Conservation (phyloP, 2,329 filamentous ascomycete species). For the Colletotrichum viniferum region DNA sequence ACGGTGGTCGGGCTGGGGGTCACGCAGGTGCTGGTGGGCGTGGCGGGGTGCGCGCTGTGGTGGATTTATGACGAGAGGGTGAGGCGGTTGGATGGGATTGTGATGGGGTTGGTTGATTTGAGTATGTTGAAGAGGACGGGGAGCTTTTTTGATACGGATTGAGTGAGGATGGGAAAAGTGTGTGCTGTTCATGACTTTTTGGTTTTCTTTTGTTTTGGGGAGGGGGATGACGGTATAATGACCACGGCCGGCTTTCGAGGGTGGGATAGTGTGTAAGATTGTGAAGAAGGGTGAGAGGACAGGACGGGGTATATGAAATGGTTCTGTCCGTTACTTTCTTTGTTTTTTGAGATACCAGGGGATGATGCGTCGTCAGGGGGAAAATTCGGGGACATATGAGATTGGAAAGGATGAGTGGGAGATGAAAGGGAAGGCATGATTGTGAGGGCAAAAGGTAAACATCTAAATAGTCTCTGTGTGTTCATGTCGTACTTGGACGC, state of each 20-base stretch:
- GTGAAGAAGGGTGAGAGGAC: not conserved
- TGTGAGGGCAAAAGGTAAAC: not conserved
- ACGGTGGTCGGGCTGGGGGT: conserved; percentile 46
- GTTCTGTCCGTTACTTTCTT: not conserved
- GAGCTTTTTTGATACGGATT: conserved; percentile 52
- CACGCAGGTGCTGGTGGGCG: conserved; percentile 44
- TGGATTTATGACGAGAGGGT: conserved; percentile 47
- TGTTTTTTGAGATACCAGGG: not conserved
- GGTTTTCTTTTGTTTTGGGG: not conserved
- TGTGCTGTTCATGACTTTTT: not conserved
- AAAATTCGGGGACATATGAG: not conserved
- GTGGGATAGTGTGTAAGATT: not conserved
- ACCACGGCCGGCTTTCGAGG: not conserved
- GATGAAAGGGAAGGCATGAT: not conserved
- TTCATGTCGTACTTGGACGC: not conserved
- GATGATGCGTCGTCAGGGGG: too few species aligned
- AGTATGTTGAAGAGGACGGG: conserved; percentile 43
- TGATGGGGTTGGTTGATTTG: conserved; percentile 52
- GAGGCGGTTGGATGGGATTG: conserved; percentile 46
- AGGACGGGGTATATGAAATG: not conserved
- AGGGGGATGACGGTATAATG: not conserved
- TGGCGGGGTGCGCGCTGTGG: conserved; percentile 38
- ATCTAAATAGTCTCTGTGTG: not conserved
- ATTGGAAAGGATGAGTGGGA: not conserved
- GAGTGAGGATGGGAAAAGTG: not conserved